Conservation (phyloP, 768 basidiomycete species). For the Suillus americanus region DNA sequence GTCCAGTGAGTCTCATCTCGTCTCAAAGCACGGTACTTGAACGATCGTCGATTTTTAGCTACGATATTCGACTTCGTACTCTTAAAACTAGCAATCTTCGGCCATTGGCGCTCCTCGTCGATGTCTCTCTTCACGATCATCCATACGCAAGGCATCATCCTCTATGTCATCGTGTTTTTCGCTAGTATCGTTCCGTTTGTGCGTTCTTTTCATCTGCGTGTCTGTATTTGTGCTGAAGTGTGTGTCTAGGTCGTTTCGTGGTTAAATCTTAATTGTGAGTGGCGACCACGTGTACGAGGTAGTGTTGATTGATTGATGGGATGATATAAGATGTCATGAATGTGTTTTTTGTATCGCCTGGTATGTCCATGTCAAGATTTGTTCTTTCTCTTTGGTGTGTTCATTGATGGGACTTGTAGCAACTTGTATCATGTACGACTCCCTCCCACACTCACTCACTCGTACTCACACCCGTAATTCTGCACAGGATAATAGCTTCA, state of each 20-base stretch:
- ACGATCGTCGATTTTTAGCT: constrained; percentile 7
- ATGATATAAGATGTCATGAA: neutral
- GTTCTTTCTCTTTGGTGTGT: neutral
- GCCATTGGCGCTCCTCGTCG: constrained; percentile 13
- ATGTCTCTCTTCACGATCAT: constrained; percentile 14
- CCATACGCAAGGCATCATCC: constrained; percentile 16
- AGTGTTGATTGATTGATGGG: neutral
- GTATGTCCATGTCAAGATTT: neutral
- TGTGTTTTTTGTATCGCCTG: neutral
- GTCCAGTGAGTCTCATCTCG: constrained; percentile 16
- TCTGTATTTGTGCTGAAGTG: neutral
- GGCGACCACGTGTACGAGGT: neutral
- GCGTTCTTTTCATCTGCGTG: neutral
- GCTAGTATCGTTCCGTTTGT: constrained; percentile 15
- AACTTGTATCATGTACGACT: neutral
- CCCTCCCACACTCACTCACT: neutral
- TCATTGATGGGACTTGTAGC: neutral
- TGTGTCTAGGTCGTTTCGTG: neutral
- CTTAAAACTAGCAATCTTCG: constrained; percentile 15
- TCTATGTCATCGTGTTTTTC: constrained; percentile 20
- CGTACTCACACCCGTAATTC: neutral
- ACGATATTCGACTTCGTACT: constrained; percentile 21
- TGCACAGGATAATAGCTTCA: neutral
- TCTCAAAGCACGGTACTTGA: neutral
- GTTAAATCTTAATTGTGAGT: constrained; percentile 1